phyloP scores from a whole-genome alignment of 345 rosid species.

The Euphorbia lathyris region DNA sequence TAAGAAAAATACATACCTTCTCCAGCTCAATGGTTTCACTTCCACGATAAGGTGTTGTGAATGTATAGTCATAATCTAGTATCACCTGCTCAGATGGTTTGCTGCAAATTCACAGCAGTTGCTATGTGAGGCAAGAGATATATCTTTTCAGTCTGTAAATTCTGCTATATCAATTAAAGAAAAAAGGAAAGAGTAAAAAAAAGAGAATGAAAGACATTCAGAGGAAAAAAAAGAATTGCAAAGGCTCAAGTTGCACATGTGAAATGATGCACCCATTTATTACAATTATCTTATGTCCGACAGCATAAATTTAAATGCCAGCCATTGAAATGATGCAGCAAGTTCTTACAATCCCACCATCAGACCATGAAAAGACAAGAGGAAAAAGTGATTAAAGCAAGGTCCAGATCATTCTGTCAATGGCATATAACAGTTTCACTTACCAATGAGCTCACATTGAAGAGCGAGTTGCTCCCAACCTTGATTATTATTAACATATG shows the following conservation, averaged over 20 bases:
- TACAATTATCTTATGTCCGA: neutral
- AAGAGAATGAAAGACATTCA: neutral
- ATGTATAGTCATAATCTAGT: constrained; percentile 95
- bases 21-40: constrained; percentile 56
- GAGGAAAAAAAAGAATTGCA: too few species aligned
- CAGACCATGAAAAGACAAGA: neutral
- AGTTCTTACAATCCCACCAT: neutral
- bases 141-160: constrained; percentile 5
- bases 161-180: constrained; percentile 9
- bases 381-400: neutral
- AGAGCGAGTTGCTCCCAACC: neutral
- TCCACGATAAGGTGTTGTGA: constrained; percentile 89
- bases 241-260: neutral
- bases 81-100: constrained; percentile 88
- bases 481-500: neutral
- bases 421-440: neutral
- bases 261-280: neutral
- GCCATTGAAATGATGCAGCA: neutral
- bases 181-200: neutral
- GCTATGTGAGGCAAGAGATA: constrained; percentile 1
- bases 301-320: neutral
- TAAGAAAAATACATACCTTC: constrained; percentile 35
- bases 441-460: neutral
- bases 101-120: constrained; percentile 48
- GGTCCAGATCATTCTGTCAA: neutral